These are phyloP conservation scores for Agaricus bisporus DNA, from an alignment of 768 basidiomycete genomes.

Conservation along the genomic window DNA sequence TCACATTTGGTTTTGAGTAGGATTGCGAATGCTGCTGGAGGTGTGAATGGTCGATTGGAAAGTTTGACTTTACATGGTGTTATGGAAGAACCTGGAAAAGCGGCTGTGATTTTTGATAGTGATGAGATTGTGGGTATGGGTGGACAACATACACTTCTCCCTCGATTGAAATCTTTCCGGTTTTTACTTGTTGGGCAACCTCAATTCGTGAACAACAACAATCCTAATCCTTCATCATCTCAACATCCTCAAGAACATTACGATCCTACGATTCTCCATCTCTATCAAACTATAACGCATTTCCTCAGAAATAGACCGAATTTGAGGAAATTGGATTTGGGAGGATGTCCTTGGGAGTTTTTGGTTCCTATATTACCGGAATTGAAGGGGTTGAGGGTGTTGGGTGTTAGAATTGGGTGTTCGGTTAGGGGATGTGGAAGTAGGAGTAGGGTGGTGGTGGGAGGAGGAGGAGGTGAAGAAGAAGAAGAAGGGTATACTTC, in stretches of 20 bases:
- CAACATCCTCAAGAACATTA: constrained; percentile 25
- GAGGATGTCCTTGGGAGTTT: constrained; percentile 62
- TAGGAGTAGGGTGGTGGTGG: neutral
- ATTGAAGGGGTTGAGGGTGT: constrained; percentile 43
- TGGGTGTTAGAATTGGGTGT: constrained; percentile 48
- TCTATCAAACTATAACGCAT: constrained; percentile 50
- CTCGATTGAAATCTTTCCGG: constrained; percentile 56
- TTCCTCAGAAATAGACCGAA: constrained; percentile 44
- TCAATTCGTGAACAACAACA: neutral
- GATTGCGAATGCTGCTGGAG: constrained; percentile 53
- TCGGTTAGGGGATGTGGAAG: neutral
- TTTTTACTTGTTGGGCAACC: constrained; percentile 56
- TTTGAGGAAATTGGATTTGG: constrained; percentile 53
- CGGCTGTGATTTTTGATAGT: constrained; percentile 52
- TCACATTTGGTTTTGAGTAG: constrained; percentile 57
- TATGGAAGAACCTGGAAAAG: constrained; percentile 52
- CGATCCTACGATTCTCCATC: constrained; percentile 8
- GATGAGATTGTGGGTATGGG: constrained; percentile 58
- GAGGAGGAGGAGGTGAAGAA: neutral
- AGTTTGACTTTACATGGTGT: constrained; percentile 63
- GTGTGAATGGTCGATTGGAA: constrained; percentile 26
- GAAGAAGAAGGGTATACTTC: neutral
- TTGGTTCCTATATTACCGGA: constrained; percentile 45
- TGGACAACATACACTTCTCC: constrained; percentile 52
- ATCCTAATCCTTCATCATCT: constrained; percentile 22